phyloP scores from a whole-genome alignment of 371 early-diverging fungal species.

The Aphelidium insulamus region DNA sequence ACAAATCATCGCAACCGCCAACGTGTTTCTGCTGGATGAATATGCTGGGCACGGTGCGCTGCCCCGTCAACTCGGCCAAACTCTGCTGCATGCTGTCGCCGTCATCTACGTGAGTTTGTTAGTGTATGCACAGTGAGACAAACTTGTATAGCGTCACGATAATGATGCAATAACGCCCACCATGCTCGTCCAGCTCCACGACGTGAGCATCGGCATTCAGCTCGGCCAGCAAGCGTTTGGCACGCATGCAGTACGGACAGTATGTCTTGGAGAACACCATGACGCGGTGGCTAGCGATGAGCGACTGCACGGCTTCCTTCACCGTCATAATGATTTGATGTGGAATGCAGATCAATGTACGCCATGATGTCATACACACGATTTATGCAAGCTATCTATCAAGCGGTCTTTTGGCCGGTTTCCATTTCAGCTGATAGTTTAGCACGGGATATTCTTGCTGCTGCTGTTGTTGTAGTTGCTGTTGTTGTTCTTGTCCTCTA shows the following conservation, averaged over 20 bases:
- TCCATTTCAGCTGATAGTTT: too few relatives aligned
- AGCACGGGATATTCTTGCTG: slow-evolving; percentile 6
- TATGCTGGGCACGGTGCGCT: slow-evolving; percentile 78
- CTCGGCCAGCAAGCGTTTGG: slow-evolving; percentile 36
- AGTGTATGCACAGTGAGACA: slow-evolving; percentile 3
- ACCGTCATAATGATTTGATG: too few relatives aligned
- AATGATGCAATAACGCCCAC: not conserved
- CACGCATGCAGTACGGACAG: slow-evolving; percentile 60
- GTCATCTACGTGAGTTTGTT: slow-evolving; percentile 16
- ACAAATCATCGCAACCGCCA: slow-evolving; percentile 59
- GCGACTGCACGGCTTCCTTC: too few relatives aligned
- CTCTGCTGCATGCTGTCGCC: slow-evolving; percentile 53
- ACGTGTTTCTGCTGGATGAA: slow-evolving; percentile 54
- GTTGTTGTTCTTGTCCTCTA: slow-evolving; percentile 7
- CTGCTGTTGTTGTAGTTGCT: slow-evolving; percentile 5
- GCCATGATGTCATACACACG: too few relatives aligned
- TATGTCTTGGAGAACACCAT: slow-evolving; percentile 61
- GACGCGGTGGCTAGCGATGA: slow-evolving; percentile 16
- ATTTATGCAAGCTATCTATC: too few relatives aligned
- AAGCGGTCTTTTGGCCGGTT: too few relatives aligned
- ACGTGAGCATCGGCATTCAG: slow-evolving; percentile 20
- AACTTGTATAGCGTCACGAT: not conserved
- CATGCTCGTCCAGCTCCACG: slow-evolving; percentile 25
- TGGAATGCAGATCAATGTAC: too few relatives aligned
- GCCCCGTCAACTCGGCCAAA: slow-evolving; percentile 40